These are phyloP conservation scores for Amauroascus verrucosus DNA, from an alignment of 2,329 filamentous ascomycete species.

Conservation along the genomic window DNA sequence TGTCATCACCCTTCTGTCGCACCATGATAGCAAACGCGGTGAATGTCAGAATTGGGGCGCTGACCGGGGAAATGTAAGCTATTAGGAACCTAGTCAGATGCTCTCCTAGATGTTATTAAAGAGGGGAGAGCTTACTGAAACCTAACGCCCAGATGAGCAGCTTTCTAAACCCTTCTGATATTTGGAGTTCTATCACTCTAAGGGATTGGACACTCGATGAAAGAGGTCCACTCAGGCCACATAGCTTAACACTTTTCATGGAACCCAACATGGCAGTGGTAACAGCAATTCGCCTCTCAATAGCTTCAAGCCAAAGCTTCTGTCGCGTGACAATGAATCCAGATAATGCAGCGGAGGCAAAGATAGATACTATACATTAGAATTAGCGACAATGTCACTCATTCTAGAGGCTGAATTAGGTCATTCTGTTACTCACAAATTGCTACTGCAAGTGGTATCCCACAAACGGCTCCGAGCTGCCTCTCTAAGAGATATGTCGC, in stretches of 20 bases:
- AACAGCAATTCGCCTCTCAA: too few species aligned
- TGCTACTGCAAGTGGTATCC: background rate
- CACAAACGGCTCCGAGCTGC: slow-evolving; percentile 2
- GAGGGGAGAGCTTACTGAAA: background rate
- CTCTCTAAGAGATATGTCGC: slow-evolving; percentile 5
- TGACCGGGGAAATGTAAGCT: background rate
- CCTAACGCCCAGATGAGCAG: background rate
- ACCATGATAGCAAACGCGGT: background rate
- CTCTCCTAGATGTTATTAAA: background rate
- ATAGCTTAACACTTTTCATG: too few species aligned
- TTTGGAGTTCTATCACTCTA: too few species aligned
- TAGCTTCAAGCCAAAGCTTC: too few species aligned
- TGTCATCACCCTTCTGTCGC: background rate
- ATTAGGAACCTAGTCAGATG: background rate
- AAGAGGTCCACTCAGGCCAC: too few species aligned
- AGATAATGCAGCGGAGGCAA: background rate
- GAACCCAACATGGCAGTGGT: too few species aligned
- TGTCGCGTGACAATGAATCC: too few species aligned
- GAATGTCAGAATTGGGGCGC: background rate
- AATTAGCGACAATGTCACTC: background rate
- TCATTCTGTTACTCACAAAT: background rate
- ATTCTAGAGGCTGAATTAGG: background rate
- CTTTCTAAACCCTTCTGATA: too few species aligned
- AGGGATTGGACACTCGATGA: too few species aligned
- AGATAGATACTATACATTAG: background rate